phyloP scores from a whole-genome alignment of 2,329 filamentous ascomycete species.

The Ascochyta clinopodiicola region DNA sequence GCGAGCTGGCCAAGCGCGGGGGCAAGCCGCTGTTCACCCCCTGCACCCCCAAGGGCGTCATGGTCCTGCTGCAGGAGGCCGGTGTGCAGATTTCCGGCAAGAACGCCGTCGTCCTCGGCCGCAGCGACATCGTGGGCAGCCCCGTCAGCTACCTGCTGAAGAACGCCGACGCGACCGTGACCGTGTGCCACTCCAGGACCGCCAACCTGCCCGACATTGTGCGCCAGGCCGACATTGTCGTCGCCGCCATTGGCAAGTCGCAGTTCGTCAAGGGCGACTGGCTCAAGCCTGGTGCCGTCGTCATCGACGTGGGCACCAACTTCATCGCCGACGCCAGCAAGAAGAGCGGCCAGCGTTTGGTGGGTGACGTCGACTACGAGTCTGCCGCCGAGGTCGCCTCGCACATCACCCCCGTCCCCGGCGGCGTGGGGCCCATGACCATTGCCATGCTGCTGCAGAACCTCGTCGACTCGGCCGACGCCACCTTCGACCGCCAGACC shows the following conservation, averaged over 20 bases:
- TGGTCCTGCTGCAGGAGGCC: conserved; percentile 85
- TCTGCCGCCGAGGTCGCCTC: conserved; percentile 85
- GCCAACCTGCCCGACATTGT: conserved; percentile 74
- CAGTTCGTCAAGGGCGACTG: conserved; percentile 92
- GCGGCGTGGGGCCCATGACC: conserved; percentile 97
- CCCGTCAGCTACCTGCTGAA: conserved; percentile 95
- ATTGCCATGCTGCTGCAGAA: conserved; percentile 98
- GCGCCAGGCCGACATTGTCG: conserved; percentile 84
- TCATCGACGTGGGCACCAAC: conserved; percentile 98
- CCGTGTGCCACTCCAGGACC: conserved; percentile 92
- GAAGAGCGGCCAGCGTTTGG: conserved; percentile 90
- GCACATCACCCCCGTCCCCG: conserved; percentile 92
- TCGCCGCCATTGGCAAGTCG: conserved; percentile 88
- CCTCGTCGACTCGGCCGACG: conserved; percentile 83
- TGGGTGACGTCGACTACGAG: conserved; percentile 94
- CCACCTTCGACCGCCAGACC: conserved; percentile 84
- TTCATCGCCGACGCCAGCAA: conserved; percentile 87
- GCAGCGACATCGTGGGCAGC: conserved; percentile 96
- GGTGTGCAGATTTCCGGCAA: conserved; percentile 87
- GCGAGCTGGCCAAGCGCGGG: conserved; percentile 94
- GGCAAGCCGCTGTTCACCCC: conserved; percentile 88
- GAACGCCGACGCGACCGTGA: conserved; percentile 96
- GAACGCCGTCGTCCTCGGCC: conserved; percentile 90
- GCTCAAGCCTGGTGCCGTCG: conserved; percentile 92
- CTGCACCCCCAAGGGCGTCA: conserved; percentile 96